phyloP scores from a whole-genome alignment of 2,329 filamentous ascomycete species.

The Diatrype stigma region DNA sequence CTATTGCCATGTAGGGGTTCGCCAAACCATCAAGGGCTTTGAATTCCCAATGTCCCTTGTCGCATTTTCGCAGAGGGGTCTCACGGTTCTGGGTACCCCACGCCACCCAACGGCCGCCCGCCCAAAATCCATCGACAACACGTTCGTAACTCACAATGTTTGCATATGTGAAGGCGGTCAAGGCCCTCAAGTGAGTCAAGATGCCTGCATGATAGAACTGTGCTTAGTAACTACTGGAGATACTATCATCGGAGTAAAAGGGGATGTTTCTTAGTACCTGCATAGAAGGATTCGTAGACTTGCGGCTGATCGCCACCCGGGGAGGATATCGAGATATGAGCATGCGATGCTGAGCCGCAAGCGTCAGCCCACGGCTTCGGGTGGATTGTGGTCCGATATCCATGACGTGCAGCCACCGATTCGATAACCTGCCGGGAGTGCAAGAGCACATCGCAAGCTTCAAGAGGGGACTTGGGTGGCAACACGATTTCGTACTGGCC shows the following conservation, averaged over 20 bases:
- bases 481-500: conserved; percentile 79
- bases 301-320: conserved; percentile 26
- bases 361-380: conserved; percentile 60
- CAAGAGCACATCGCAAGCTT: conserved; percentile 67
- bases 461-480: conserved; percentile 56
- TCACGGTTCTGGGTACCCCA: conserved; percentile 87
- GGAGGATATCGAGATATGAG: conserved; percentile 66
- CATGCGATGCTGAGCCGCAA: conserved; percentile 64
- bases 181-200: conserved; percentile 58
- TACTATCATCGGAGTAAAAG: too few species aligned
- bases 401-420: conserved; percentile 57
- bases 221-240: too few species aligned
- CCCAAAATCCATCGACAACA: conserved; percentile 64
- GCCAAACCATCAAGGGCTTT: conserved; percentile 75
- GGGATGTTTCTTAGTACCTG: too few species aligned
- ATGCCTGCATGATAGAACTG: too few species aligned
- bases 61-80: conserved; percentile 65
- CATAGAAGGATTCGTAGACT: conserved; percentile 64
- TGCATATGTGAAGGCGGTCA: conserved; percentile 67
- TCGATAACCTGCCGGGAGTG: conserved; percentile 67
- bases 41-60: conserved; percentile 69
- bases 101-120: conserved; percentile 71
- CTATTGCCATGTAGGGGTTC: conserved; percentile 71
- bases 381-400: conserved; percentile 67
- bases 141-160: conserved; percentile 65